Evolutionary conservation across 1,284 basidiomycete genomes (phyloP).

Genomic region (Apiotrichum akiyoshidainum): DNA sequence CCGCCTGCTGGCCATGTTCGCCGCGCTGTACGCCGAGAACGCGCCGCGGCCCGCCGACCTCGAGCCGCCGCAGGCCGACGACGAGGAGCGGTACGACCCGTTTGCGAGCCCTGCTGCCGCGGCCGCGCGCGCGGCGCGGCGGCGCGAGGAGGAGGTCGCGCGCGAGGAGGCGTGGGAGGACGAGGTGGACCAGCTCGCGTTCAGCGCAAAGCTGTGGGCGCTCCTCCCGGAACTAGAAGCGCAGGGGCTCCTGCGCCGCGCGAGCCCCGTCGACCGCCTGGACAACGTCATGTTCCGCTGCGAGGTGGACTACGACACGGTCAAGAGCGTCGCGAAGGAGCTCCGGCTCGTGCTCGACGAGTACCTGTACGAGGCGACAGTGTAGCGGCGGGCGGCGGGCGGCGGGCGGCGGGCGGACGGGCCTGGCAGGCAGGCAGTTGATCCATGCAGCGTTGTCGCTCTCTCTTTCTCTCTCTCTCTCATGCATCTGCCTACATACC

Average conservation of each 20-base stretch:
- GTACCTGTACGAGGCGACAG: slow-evolving; percentile 63
- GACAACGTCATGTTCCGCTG: slow-evolving; percentile 73
- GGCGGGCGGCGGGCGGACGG: too few relatives aligned
- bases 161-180: slow-evolving; percentile 53
- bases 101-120: slow-evolving; percentile 17
- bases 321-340: slow-evolving; percentile 61
- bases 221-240: slow-evolving; percentile 70
- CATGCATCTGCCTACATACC: too few relatives aligned
- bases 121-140: slow-evolving; percentile 53
- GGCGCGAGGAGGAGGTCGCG: slow-evolving; percentile 64
- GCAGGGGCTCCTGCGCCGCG: slow-evolving; percentile 66
- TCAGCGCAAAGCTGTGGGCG: slow-evolving; percentile 41
- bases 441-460: too few relatives aligned
- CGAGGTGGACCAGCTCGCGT: slow-evolving; percentile 40
- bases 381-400: too few relatives aligned
- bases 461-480: too few relatives aligned
- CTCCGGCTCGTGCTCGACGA: slow-evolving; percentile 65
- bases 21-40: slow-evolving; percentile 76
- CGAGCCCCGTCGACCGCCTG: slow-evolving; percentile 54
- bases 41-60: slow-evolving; percentile 53
- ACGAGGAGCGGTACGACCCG: slow-evolving; percentile 34
- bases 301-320: slow-evolving; percentile 66
- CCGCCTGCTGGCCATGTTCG: slow-evolving; percentile 75
- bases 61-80: slow-evolving; percentile 23
- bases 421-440: too few relatives aligned